These are phyloP conservation scores for Circinella minor DNA, from an alignment of 371 early-diverging fungal species.

Conservation along the genomic window DNA sequence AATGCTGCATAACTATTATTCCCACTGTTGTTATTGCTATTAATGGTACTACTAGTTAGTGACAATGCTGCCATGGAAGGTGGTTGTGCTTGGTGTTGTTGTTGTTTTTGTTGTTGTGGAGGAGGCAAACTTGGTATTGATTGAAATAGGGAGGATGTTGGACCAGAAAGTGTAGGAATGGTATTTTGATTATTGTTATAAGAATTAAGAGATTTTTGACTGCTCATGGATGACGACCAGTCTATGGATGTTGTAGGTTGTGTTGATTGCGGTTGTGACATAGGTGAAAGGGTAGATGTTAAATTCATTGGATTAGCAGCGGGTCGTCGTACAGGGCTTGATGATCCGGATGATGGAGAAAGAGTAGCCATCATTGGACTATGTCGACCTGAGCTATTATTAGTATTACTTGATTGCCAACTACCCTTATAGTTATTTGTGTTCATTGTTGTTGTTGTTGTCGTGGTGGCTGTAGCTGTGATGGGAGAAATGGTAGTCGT, in stretches of 20 bases:
- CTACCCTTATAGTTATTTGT: slow-evolving; percentile 2
- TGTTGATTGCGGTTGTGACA: slow-evolving; percentile 3
- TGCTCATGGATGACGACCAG: slow-evolving; percentile 11
- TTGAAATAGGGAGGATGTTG: slow-evolving; percentile 7
- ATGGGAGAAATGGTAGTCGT: neutral
- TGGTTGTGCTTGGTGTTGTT: no score
- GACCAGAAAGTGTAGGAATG: slow-evolving; percentile 5
- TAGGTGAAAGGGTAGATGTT: neutral
- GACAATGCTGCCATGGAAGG: neutral
- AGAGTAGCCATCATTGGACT: slow-evolving; percentile 19
- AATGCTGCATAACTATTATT: slow-evolving; percentile 20
- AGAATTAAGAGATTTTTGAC: neutral
- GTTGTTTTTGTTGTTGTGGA: slow-evolving; percentile 15
- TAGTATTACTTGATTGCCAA: slow-evolving; percentile 11
- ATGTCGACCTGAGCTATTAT: slow-evolving; percentile 8
- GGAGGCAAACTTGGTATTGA: slow-evolving; percentile 19
- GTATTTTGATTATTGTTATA: slow-evolving; percentile 10
- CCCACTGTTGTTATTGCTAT: neutral
- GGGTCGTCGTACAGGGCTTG: slow-evolving; percentile 18
- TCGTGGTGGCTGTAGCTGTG: slow-evolving; percentile 9
- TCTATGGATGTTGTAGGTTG: slow-evolving; percentile 2
- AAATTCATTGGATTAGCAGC: neutral
- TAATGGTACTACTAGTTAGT: slow-evolving; percentile 1
- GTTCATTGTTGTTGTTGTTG: slow-evolving; percentile 8
- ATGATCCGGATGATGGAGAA: slow-evolving; percentile 12